Evolutionary conservation across 306 rosid genomes (phyloP).

Genomic region (Benincasa hispida): DNA sequence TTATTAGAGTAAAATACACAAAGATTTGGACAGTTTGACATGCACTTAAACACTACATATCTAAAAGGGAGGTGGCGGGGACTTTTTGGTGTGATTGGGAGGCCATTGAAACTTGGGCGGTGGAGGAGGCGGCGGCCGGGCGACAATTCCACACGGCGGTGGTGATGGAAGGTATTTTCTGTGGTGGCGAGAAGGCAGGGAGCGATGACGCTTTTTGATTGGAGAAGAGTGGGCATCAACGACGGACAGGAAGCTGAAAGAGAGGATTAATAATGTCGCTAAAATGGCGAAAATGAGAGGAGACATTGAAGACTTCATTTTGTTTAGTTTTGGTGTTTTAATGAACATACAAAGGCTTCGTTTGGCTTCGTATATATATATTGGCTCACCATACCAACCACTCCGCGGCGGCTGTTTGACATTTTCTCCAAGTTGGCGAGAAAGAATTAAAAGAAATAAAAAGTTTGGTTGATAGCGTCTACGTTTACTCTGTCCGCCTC

Average conservation of each 20-base stretch:
- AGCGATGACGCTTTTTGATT: not conserved
- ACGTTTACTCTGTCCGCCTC: too few species aligned
- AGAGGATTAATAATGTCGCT: not conserved
- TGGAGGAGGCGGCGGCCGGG: not conserved
- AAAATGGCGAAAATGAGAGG: not conserved
- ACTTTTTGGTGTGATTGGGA: not conserved
- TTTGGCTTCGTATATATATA: too few species aligned
- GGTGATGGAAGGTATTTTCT: not conserved
- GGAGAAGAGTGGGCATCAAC: not conserved
- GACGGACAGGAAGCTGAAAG: not conserved
- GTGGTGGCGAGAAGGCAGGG: not conserved
- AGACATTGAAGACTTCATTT: not conserved
- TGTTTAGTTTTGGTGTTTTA: not conserved
- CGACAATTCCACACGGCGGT: not conserved
- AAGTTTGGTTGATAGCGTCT: not conserved
- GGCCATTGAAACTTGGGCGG: not conserved
- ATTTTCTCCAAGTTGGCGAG: not conserved
- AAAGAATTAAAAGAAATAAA: too few species aligned
- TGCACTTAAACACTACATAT: not conserved
- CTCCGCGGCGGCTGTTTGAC: not conserved
- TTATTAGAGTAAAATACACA: too few species aligned
- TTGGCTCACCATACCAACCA: not conserved
- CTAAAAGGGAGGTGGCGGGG: not conserved
- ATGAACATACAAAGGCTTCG: not conserved
- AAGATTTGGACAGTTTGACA: too few species aligned